Conservation (phyloP, 1,284 basidiomycete genomes). For the Leccinum solheimii region DNA sequence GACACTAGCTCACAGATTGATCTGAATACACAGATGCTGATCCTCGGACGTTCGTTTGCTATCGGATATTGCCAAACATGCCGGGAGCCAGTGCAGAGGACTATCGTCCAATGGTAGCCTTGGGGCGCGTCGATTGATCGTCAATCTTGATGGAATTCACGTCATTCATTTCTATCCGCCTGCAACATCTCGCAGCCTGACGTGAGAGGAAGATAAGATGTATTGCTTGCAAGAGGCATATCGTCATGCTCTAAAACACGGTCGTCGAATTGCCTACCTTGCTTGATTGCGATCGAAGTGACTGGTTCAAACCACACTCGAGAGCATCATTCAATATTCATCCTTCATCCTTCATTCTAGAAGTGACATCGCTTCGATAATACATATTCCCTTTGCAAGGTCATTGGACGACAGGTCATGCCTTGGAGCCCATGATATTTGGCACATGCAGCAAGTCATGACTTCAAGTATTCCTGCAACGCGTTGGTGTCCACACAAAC, state of each 20-base stretch:
- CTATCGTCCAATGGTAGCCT: background rate
- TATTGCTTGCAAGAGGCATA: background rate
- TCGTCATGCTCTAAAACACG: background rate
- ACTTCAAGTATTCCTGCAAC: background rate
- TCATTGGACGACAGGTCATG: background rate
- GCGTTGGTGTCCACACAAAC: background rate
- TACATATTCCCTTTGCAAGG: background rate
- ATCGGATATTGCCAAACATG: background rate
- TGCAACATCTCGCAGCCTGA: background rate
- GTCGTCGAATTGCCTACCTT: no score
- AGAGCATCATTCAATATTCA: no score
- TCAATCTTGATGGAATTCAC: background rate
- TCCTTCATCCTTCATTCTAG: no score
- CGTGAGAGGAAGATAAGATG: background rate
- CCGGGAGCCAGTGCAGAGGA: background rate
- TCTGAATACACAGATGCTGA: background rate
- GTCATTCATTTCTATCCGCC: background rate
- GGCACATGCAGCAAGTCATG: background rate
- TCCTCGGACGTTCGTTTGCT: background rate
- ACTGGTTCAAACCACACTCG: no score
- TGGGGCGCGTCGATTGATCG: background rate
- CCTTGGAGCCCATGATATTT: background rate
- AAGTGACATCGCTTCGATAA: background rate
- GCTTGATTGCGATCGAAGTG: no score
- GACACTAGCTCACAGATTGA: background rate